These are phyloP conservation scores for Fusarium phyllophilum DNA, from an alignment of 2,329 filamentous ascomycete genomes.

Conservation along the genomic window DNA sequence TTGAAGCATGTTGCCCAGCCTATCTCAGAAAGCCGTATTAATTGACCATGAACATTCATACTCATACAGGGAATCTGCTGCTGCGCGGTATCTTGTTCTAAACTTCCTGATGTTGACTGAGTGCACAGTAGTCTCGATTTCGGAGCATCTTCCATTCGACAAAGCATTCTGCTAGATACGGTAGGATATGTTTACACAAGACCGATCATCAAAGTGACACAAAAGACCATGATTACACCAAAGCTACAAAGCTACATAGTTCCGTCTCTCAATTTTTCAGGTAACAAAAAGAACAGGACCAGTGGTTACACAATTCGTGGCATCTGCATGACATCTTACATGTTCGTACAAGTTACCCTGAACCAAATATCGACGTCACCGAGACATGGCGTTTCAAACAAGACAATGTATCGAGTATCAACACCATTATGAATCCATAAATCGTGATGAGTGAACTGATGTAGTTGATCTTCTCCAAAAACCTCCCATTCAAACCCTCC, in stretches of 20 bases:
- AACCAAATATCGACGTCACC: conserved; percentile 23
- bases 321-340: neutral
- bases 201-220: neutral
- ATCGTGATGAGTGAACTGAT: neutral
- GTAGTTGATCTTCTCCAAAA: neutral
- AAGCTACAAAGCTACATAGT: neutral
- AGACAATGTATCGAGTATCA: conserved; percentile 1
- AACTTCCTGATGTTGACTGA: neutral
- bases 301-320: neutral
- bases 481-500: neutral
- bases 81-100: neutral
- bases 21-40: neutral
- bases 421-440: neutral
- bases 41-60: too few species aligned
- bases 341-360: conserved; percentile 15
- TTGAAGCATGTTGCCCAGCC: neutral
- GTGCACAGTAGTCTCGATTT: rapidly evolving
- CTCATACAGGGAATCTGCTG: neutral
- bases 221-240: neutral
- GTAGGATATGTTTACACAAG: too few species aligned
- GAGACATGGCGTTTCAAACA: neutral
- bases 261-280: neutral
- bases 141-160: neutral
- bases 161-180: too few species aligned
- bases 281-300: neutral